A percentile compares a stretch with the other conserved stretches of the same genome.
phyloP scores from a whole-genome alignment of 75 land plant genomes.

The Ceratopteris richardii region DNA sequence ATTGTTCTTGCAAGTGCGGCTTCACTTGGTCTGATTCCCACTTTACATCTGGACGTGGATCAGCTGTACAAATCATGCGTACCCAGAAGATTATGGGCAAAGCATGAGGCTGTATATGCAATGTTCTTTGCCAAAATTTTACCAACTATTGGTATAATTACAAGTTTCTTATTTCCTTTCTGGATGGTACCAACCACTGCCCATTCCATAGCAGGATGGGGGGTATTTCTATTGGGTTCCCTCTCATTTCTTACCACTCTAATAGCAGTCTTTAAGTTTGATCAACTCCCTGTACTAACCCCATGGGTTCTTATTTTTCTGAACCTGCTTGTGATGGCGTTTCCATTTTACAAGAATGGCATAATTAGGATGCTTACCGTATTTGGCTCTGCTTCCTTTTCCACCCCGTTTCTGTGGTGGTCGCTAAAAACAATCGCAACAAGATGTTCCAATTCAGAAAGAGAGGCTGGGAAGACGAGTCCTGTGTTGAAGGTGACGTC shows the following conservation, averaged over 20 bases:
- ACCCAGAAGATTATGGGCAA: neutral
- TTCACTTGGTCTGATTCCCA: slow-evolving; percentile 5
- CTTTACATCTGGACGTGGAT: neutral
- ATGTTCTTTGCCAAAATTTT: slow-evolving; percentile 16
- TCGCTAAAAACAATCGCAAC: neutral
- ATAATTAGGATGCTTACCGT: slow-evolving; percentile 18
- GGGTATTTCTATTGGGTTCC: slow-evolving; percentile 20
- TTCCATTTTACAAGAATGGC: slow-evolving; percentile 24
- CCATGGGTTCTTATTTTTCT: slow-evolving; percentile 22
- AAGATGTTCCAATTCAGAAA: neutral
- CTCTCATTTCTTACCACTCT: slow-evolving; percentile 13
- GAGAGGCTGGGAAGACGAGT: neutral
- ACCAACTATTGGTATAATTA: slow-evolving; percentile 22
- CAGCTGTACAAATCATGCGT: slow-evolving; percentile 1
- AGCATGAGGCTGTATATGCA: neutral
- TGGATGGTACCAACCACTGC: slow-evolving; percentile 29
- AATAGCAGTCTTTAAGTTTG: slow-evolving; percentile 18
- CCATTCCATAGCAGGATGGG: slow-evolving; percentile 33
- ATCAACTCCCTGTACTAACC: slow-evolving; percentile 17
- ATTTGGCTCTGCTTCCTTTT: slow-evolving; percentile 14
- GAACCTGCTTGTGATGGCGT: slow-evolving; percentile 23
- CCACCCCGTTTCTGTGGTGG: slow-evolving; percentile 32
- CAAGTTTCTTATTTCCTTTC: slow-evolving; percentile 19
- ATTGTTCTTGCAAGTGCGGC: slow-evolving; percentile 11
- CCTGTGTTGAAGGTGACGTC: no score